Evolutionary conservation across 768 basidiomycete species (phyloP), one percentile per base, ranked within the genome.

Genomic region (Tylopilus subfusipes): DNA sequence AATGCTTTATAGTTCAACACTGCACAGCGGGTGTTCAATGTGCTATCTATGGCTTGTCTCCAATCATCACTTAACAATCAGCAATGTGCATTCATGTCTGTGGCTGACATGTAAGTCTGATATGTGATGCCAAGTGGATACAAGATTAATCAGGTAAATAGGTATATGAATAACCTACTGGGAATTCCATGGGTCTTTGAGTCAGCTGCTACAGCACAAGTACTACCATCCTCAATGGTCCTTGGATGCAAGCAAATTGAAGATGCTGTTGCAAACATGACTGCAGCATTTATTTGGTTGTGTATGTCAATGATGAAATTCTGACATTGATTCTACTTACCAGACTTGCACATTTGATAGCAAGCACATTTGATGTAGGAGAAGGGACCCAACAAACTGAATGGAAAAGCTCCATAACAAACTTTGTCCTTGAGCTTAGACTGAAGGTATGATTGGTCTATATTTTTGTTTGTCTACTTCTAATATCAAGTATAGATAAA

Each of bases 211-310:
- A 1, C 27, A 18, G 18, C n/a, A 36, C 12, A 16, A 12, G 18
- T 10, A 11, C 3, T 30, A 2, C 3, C 6, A 27, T 18, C 25
- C 18, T 16, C 29, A 25, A 12, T 48, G 0, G 27, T 10, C 18
- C 38, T 59, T 22, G 12, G 11, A 1, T 2, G 5, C 4, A 16
- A 5, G 8, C 22, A 57, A 22, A 43, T 59, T 34, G 48, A 59
- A 38, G 27, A 42, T 57, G 45, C 45, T 13, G 9, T 57, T 12
- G 51, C 51, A 34, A 24, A 47, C 9, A 12, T 31, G 3, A 24
- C 51, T 42, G 55, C 58, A 8, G 27, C 33, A 38, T 31, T 39
- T 13, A 36, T 59, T 13, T 59, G 58, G 58, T 10, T 53, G 16
- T 52, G 58, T 57, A 24, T 57, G 44, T 31, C 2, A 9, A 2